Base-by-base conservation (phyloP, 768 basidiomycete species). In the Amanita phalloides region DNA sequence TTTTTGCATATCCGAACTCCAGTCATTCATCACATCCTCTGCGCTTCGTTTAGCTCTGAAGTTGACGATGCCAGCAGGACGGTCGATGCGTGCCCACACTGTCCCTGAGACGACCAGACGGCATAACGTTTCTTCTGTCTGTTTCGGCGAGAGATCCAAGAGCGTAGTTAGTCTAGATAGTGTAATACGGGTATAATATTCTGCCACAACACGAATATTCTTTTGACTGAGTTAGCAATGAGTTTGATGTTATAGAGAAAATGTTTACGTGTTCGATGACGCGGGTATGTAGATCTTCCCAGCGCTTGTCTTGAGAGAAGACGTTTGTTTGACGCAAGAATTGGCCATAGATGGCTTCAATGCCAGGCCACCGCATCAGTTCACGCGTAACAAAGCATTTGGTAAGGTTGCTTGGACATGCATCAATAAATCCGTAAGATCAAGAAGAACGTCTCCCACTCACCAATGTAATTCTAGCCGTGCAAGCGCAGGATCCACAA, bases 1-100 rank as follows among this genome's bases (percentile, higher is more conserved):
- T 69, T 87, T 92, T 61, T 86, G 88, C 79, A 99, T 91, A 62
- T 98, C 94, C 20, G 84, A 88, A 67, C 91, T 94, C 95, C 96
- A 99, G 55, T 91, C 90, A 62, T 98, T 98, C 84, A 99, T 86
- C 4, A 92, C 85, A 60, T 96, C 92, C 62, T 97, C 94, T 1
- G 89, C 79, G 50, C 76, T 83, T 57, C 82, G 81, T 67, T 86
- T 87, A 59, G 76, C 79, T 59, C 82, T 80, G 75, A 99, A 99
- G 62, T 74, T 85, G 51, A 99, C 81, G 50, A 97, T 78, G 3
- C 92, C 94, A 2, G 86, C 75, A 46, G 93, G 93, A 52, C 96
- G 80, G 66, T 99, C 95, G 56, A 91, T 84, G 47, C 91, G 83
- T 25, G 96, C 96, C 81, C 89, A 95, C 39, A 99, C 81, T 6